Evolutionary conservation across 2,329 filamentous ascomycete genomes (phyloP), one percentile per base, ranked within the genome.

Genomic region (Alternaria gansuensis): DNA sequence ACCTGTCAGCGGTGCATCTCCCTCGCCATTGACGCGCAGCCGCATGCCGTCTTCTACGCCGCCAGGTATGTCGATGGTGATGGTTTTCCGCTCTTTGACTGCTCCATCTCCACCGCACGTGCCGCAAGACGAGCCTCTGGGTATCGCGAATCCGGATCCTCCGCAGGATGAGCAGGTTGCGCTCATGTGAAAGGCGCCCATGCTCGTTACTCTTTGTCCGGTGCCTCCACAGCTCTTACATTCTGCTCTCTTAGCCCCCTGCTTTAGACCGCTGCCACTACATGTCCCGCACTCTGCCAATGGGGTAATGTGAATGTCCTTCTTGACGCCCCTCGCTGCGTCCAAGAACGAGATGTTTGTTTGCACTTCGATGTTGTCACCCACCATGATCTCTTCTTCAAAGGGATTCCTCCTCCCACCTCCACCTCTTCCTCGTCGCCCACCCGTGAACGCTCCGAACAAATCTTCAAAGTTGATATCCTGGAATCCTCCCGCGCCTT

Each of bases 41-140:
- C 92, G 87, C 94, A 98, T 98, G 54, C 94, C 93, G 76, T 99
- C 94, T 76, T 98, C 95, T 31, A 99, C 93, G 64, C 95, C 95
- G 23, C 91, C 93, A 1, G 95, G 95, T 44, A 99, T 97, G 69
- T 98, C 93, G 41, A 99, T 86, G 28, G 86, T 90, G 49, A 99
- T 88, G 0, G 90, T 92, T 81, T 91, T 92, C 62, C 88, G 85
- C 72, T 97, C 92, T 68, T 92, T 85, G 34, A 92, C 86, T 14
- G 96, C 93, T 44, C 95, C 95, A 54, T 92, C 88, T 36, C 95
- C 95, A 59, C 83, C 81, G 77, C 95, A 99, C 0, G 87, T 85
- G 57, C 84, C 82, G 79, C 95, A 99, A 72, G 96, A 91, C 10
- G 88, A 89, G 43, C 92, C 92, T 67, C 85, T 87, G 2, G 95